Conservation (phyloP, 2,329 filamentous ascomycete genomes). For the Hymenoscyphus fructigenus region DNA sequence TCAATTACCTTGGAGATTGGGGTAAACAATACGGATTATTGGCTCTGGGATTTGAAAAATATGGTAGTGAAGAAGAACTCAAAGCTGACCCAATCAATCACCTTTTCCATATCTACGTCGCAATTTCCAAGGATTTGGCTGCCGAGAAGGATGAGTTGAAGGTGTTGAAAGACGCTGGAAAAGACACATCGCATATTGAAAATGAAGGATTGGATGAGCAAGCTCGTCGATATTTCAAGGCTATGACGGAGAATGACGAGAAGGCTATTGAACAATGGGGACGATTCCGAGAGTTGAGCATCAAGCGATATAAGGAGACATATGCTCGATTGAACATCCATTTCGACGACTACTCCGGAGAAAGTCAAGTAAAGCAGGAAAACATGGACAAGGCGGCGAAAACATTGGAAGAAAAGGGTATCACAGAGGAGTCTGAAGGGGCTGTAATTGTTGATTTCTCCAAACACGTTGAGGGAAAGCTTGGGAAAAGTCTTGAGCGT, state of each 20-base stretch:
- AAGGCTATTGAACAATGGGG: conserved; percentile 62
- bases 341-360: conserved; percentile 71
- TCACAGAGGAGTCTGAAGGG: conserved; percentile 70
- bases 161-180: conserved; percentile 36
- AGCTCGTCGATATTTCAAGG: conserved; percentile 70
- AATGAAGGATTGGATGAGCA: conserved; percentile 67
- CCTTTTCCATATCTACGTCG: conserved; percentile 78
- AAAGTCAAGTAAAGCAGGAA: conserved; percentile 68
- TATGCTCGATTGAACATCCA: conserved; percentile 70
- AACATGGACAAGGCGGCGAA: conserved; percentile 64
- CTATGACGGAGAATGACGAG: conserved; percentile 67
- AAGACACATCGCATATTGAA: conserved; percentile 49
- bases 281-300: conserved; percentile 65
- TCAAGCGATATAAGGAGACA: conserved; percentile 64
- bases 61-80: conserved; percentile 71
- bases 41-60: conserved; percentile 72
- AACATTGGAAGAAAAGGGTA: conserved; percentile 60
- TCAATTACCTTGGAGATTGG: conserved; percentile 81
- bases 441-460: conserved; percentile 72
- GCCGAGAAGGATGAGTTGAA: conserved; percentile 67
- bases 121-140: conserved; percentile 63
- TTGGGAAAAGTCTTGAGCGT: conserved; percentile 68
- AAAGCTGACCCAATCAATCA: conserved; percentile 76
- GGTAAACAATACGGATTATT: conserved; percentile 70
- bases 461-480: conserved; percentile 64